Evolutionary conservation across 768 basidiomycete species (phyloP).

Genomic region (Auriculariales sp.): DNA sequence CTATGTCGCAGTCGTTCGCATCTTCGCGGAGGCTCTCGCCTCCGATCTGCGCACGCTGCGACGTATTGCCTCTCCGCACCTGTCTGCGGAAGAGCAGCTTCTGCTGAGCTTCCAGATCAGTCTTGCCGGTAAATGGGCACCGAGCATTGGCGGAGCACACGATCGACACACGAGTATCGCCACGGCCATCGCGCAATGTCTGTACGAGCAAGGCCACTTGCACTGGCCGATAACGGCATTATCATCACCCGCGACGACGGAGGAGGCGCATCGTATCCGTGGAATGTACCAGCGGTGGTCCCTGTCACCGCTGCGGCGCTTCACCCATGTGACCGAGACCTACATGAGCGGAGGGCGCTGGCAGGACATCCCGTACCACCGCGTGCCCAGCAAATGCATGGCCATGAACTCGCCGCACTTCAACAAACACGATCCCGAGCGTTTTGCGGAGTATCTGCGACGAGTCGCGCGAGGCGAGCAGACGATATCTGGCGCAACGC

Average conservation of each 20-base stretch:
- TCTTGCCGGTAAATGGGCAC: constrained; percentile 59
- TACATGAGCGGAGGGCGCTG: constrained; percentile 34
- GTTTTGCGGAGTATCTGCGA: constrained; percentile 44
- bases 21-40: constrained; percentile 39
- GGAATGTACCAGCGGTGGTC: constrained; percentile 45
- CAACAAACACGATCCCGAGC: constrained; percentile 37
- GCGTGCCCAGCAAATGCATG: constrained; percentile 54
- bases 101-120: constrained; percentile 29
- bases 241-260: constrained; percentile 5
- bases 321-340: constrained; percentile 31
- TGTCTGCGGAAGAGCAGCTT: constrained; percentile 11
- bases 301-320: constrained; percentile 39
- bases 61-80: constrained; percentile 19
- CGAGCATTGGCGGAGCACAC: constrained; percentile 40
- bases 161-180: constrained; percentile 51
- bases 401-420: constrained; percentile 38
- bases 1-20: constrained; percentile 44
- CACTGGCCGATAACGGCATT: constrained; percentile 9
- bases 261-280: constrained; percentile 30
- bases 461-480: constrained; percentile 40
- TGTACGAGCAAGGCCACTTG: constrained; percentile 24
- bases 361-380: constrained; percentile 39
- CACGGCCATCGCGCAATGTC: constrained; percentile 42
- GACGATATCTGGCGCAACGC: constrained; percentile 49
- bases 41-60: constrained; percentile 34